A percentile compares a stretch with the other conserved stretches of the same genome.
Evolutionary conservation across 2,329 filamentous ascomycete species (phyloP).

Genomic region (Colletotrichum shisoi): DNA sequence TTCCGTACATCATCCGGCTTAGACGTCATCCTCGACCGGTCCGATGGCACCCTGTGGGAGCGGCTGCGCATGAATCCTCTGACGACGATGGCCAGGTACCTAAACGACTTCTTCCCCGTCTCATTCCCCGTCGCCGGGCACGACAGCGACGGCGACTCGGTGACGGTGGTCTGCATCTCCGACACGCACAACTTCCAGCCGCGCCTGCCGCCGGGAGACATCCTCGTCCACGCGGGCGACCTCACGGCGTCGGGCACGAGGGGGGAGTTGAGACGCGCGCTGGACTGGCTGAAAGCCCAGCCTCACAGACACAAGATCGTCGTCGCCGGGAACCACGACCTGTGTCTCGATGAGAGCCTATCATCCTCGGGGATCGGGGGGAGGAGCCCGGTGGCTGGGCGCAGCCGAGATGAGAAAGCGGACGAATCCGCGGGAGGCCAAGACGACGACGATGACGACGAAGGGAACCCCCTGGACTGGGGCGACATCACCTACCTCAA

Average conservation of each 20-base stretch:
- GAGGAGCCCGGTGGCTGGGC: neutral
- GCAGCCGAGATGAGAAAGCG: conserved; percentile 24
- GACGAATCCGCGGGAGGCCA: neutral
- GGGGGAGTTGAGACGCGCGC: conserved; percentile 50
- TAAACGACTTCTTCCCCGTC: conserved; percentile 24
- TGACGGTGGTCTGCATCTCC: conserved; percentile 53
- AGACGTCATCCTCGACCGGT: conserved; percentile 18
- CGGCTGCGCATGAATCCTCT: conserved; percentile 16
- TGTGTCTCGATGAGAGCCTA: conserved; percentile 44
- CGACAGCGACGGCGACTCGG: neutral
- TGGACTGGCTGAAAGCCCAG: conserved; percentile 54
- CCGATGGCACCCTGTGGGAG: neutral
- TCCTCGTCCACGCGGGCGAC: conserved; percentile 59
- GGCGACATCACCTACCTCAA: conserved; percentile 43
- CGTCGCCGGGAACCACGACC: conserved; percentile 58
- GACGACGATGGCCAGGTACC: conserved; percentile 13
- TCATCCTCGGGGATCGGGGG: neutral
- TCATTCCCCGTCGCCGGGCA: neutral
- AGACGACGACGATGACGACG: neutral
- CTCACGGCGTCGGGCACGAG: conserved; percentile 56
- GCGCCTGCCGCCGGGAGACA: conserved; percentile 52
- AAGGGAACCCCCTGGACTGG: conserved; percentile 40
- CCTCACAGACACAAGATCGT: conserved; percentile 55
- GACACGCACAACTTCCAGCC: conserved; percentile 55
- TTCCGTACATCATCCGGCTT: conserved; percentile 9